Evolutionary conservation across 2,329 filamentous ascomycete genomes (phyloP).

Genomic region (Sclerotinia borealis): DNA sequence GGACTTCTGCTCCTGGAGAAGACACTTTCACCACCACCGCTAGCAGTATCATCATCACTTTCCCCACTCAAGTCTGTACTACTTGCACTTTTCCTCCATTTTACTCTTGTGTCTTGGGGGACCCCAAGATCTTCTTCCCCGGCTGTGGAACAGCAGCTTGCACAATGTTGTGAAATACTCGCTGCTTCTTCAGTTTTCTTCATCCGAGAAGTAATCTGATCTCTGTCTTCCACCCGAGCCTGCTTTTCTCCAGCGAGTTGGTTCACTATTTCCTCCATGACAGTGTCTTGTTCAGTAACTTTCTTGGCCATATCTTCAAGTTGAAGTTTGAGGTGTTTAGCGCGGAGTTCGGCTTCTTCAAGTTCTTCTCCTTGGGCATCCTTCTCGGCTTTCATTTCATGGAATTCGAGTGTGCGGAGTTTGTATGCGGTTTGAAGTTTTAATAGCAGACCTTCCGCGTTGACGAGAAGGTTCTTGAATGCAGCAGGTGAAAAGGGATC

Average conservation of each 20-base stretch:
- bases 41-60: conserved; percentile 13
- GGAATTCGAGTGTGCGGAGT: conserved; percentile 43
- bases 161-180: not conserved
- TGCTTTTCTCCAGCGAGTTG: conserved; percentile 48
- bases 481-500: conserved; percentile 52
- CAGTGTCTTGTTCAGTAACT: conserved; percentile 47
- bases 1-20: conserved; percentile 57
- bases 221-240: conserved; percentile 26
- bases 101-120: conserved; percentile 10
- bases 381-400: conserved; percentile 48
- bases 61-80: conserved; percentile 34
- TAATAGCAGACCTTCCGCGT: conserved; percentile 48
- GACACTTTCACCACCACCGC: conserved; percentile 29
- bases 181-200: conserved; percentile 14
- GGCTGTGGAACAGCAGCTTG: conserved; percentile 1
- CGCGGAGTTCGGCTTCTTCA: conserved; percentile 48
- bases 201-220: conserved; percentile 23
- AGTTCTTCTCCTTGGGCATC: conserved; percentile 49
- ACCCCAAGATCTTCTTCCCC: conserved; percentile 28
- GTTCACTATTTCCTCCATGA: conserved; percentile 44
- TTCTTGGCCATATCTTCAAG: conserved; percentile 52
- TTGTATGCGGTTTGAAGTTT: conserved; percentile 56
- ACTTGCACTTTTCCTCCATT: conserved; percentile 17
- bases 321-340: conserved; percentile 50
- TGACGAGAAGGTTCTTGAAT: conserved; percentile 55